Base-by-base conservation (phyloP, 768 basidiomycete genomes). In the Pleurotus salmoneostramineus region DNA sequence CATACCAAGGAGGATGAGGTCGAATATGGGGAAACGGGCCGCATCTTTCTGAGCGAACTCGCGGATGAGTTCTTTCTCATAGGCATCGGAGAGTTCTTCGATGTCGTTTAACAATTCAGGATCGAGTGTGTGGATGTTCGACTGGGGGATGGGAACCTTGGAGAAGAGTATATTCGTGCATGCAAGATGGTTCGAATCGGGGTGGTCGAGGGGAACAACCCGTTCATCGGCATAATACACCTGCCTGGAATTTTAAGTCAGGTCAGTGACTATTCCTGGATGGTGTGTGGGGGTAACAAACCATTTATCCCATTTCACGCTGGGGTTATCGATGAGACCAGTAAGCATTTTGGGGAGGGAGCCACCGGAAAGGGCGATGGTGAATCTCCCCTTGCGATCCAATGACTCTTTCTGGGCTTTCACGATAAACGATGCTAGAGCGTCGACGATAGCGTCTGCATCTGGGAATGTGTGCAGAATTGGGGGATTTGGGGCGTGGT, bases 211-310 rank as follows among this genome's bases (percentile, higher is more conserved):
- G 6, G 94, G 93, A 21, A 99, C 97, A 60, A 87, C 84, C 56
- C 97, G 91, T 74, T 99, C 97, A 72, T 99, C 97, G 33, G 88
- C 93, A 68, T 97, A 99, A 76, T 90, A 99, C 66, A 98, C 87
- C 62, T 98, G 95, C 97, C 96, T 98, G 69, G 37, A 4, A 56
- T 43, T 27, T 27, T 3, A 3, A 27, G 21, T 27, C 21, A 27
- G 21, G 21, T 27, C 21, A 27, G 21, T 27, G 21, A 27, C 21
- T 27, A 27, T 27, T 27, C 21, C 21, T 27, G 21, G 21, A 27
- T 27, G 3, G 21, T 27, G 21, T 27, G 21, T 5, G 43, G 40
- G 42, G 44, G 61, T 45, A 57, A 76, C 80, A 59, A 64, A 93
- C 96, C 97, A 99, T 71, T 92, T 91, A 68, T 95, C 86, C 96